These are phyloP conservation scores for Blumeria graminis DNA, from an alignment of 2,329 filamentous ascomycete genomes.

Conservation along the genomic window DNA sequence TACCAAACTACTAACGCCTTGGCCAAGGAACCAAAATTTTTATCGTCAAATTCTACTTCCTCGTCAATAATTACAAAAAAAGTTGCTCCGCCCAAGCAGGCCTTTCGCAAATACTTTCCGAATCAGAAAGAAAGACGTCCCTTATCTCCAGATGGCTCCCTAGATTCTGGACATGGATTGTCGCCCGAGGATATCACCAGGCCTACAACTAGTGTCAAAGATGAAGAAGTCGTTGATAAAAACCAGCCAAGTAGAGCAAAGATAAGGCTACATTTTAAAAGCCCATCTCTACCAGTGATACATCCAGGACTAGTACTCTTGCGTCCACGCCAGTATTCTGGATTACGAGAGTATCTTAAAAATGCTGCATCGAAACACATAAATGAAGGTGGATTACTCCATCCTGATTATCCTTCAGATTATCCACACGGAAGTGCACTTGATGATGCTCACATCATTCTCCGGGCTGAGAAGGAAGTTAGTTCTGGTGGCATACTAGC, in stretches of 20 bases:
- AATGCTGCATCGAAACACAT: conserved; percentile 26
- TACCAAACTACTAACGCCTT: background rate
- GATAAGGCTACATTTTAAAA: conserved; percentile 25
- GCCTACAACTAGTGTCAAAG: conserved; percentile 1
- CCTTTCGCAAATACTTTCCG: background rate
- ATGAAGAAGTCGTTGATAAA: conserved; percentile 6
- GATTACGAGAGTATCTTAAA: conserved; percentile 32
- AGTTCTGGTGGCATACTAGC: conserved; percentile 55
- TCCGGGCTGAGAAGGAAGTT: conserved; percentile 47
- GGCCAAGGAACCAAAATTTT: background rate
- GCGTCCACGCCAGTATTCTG: conserved; percentile 24
- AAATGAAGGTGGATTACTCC: conserved; percentile 30
- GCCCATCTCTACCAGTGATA: conserved; percentile 29
- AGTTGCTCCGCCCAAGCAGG: background rate
- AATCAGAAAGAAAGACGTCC: background rate
- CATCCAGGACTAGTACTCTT: conserved; percentile 33
- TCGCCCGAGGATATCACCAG: background rate
- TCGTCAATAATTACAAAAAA: background rate
- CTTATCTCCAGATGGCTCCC: too few species aligned
- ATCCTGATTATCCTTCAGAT: conserved; percentile 28
- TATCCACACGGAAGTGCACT: conserved; percentile 37
- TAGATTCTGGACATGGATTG: background rate
- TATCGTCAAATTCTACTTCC: background rate
- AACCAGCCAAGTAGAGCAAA: conserved; percentile 17
- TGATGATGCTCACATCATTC: conserved; percentile 44